Conservation (phyloP, 148 eudicot species). For the Amaranthus palmeri region DNA sequence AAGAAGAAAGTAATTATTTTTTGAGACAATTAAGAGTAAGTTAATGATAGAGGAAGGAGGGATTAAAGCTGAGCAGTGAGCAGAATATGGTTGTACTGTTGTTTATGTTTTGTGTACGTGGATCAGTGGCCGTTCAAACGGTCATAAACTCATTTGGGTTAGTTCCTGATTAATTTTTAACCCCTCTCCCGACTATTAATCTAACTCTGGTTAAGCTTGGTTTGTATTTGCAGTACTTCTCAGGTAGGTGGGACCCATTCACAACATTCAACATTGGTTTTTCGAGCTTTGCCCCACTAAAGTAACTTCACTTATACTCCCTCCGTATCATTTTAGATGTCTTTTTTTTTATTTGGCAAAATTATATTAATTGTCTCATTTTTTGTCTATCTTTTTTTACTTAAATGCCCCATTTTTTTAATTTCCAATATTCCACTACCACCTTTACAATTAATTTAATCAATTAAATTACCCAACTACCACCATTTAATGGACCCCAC, state of each 20-base stretch:
- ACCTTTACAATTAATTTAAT: too few relatives aligned
- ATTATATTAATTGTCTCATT: too few relatives aligned
- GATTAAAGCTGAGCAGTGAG: background rate
- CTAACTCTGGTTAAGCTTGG: constrained; percentile 9
- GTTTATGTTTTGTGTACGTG: constrained; percentile 12
- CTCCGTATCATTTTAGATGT: too few relatives aligned
- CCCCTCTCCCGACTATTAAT: background rate
- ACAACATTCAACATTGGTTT: background rate
- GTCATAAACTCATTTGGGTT: constrained; percentile 35
- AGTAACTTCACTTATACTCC: too few relatives aligned
- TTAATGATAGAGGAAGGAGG: background rate
- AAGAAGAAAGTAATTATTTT: background rate
- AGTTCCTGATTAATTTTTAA: constrained; percentile 1
- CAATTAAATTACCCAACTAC: too few relatives aligned
- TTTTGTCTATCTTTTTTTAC: too few relatives aligned
- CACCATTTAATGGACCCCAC: too few relatives aligned
- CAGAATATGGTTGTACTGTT: background rate
- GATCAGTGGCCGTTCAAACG: constrained; percentile 29
- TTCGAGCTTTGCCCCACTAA: background rate
- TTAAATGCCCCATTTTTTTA: too few relatives aligned
- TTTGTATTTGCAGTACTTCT: background rate
- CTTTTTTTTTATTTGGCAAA: too few relatives aligned
- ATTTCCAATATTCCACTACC: too few relatives aligned
- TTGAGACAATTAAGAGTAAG: background rate
- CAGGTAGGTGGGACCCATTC: constrained; percentile 1